These are phyloP conservation scores for Trifolium repens DNA, from an alignment of 306 rosid genomes.

Conservation along the genomic window DNA sequence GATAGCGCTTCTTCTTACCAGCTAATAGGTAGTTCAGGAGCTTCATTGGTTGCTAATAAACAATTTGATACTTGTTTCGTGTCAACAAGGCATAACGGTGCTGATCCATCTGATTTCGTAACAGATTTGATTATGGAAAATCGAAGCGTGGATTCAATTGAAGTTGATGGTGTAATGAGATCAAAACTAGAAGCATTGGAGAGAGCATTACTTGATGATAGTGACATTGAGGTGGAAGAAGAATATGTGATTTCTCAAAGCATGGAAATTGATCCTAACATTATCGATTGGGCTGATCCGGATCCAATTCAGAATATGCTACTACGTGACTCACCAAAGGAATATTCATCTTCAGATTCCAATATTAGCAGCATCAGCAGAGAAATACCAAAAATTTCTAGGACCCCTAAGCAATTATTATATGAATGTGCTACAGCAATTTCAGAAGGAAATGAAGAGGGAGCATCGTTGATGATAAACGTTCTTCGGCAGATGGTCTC, in stretches of 20 bases:
- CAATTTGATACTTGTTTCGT: neutral
- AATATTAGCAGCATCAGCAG: conserved; percentile 63
- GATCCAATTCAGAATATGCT: conserved; percentile 53
- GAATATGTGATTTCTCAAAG: conserved; percentile 53
- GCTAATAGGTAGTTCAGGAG: too few species aligned
- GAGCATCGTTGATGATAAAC: conserved; percentile 67
- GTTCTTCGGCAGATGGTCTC: conserved; percentile 81
- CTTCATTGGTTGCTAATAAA: conserved; percentile 40
- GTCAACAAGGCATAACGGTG: conserved; percentile 49
- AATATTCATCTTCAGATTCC: conserved; percentile 71
- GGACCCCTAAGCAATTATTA: conserved; percentile 69
- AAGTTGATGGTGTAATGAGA: conserved; percentile 65
- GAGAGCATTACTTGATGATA: conserved; percentile 79
- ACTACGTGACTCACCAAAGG: conserved; percentile 78
- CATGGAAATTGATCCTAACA: conserved; percentile 78
- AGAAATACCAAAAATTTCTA: conserved; percentile 54
- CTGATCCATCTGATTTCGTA: conserved; percentile 48
- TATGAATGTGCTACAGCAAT: conserved; percentile 76
- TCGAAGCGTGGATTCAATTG: conserved; percentile 55
- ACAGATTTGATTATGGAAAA: conserved; percentile 66
- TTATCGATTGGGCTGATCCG: conserved; percentile 61
- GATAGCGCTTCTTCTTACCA: conserved; percentile 35
- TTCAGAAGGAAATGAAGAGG: conserved; percentile 70
- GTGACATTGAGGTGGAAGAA: conserved; percentile 61
- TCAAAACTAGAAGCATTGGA: conserved; percentile 84